A percentile compares a stretch with the other conserved stretches of the same genome.
Conservation (phyloP, 495 filamentous ascomycete species). For the Aspergillus sclerotioniger region DNA sequence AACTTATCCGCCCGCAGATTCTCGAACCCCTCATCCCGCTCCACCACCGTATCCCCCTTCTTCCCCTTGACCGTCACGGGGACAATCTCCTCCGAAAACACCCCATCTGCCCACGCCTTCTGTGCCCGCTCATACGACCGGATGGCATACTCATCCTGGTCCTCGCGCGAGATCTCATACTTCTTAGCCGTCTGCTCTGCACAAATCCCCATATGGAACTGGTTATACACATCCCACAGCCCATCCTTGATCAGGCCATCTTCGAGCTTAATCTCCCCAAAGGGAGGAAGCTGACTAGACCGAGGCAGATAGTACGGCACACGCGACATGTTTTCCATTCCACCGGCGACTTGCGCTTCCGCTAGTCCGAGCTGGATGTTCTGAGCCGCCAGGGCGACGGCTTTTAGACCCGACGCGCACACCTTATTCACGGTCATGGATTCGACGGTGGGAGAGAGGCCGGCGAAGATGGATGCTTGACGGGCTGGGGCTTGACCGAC, state of each 20-base stretch:
- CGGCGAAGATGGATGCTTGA: slow-evolving; percentile 87
- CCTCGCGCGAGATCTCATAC: slow-evolving; percentile 70
- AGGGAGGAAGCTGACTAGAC: slow-evolving; percentile 69
- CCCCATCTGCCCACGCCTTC: slow-evolving; percentile 76
- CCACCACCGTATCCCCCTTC: slow-evolving; percentile 78
- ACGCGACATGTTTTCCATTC: slow-evolving; percentile 96
- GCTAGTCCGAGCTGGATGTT: slow-evolving; percentile 89
- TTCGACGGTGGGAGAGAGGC: slow-evolving; percentile 73
- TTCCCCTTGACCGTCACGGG: slow-evolving; percentile 79
- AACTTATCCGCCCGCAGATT: slow-evolving; percentile 83
- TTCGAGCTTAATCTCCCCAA: slow-evolving; percentile 81
- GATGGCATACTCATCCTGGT: slow-evolving; percentile 89
- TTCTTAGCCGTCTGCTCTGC: slow-evolving; percentile 96
- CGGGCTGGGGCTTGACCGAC: slow-evolving; percentile 89
- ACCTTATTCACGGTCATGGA: slow-evolving; percentile 95
- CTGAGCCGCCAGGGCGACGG: slow-evolving; percentile 84
- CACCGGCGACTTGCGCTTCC: slow-evolving; percentile 85
- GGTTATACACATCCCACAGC: slow-evolving; percentile 92
- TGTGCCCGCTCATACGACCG: slow-evolving; percentile 83
- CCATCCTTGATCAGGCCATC: slow-evolving; percentile 96
- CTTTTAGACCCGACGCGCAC: slow-evolving; percentile 91
- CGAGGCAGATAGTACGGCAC: slow-evolving; percentile 90
- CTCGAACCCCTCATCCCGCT: slow-evolving; percentile 84
- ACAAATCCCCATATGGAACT: slow-evolving; percentile 97
- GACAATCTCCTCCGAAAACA: slow-evolving; percentile 82